These are phyloP conservation scores for Dryas octopetala DNA, from an alignment of 306 rosid species.

Conservation along the genomic window DNA sequence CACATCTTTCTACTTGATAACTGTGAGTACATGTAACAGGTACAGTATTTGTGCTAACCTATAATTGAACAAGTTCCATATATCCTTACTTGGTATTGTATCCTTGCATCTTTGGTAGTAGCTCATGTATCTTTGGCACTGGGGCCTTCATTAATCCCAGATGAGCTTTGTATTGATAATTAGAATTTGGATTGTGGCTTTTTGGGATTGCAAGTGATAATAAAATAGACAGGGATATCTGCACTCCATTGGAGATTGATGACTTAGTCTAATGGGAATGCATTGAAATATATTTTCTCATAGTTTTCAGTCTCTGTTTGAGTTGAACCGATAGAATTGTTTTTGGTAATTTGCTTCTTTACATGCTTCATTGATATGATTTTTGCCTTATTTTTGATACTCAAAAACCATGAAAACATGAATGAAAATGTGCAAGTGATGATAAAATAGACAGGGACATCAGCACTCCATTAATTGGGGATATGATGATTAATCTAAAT, in stretches of 20 bases:
- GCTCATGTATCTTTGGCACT: background rate
- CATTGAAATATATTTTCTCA: background rate
- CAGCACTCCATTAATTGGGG: conserved; percentile 31
- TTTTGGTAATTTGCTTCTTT: too few relatives aligned
- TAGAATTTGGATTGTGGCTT: background rate
- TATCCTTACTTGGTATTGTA: too few relatives aligned
- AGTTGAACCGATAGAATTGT: too few relatives aligned
- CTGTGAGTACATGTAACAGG: too few relatives aligned
- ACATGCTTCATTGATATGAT: too few relatives aligned
- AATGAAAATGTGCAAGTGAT: too few relatives aligned
- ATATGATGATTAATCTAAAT: conserved; percentile 55
- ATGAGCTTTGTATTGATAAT: conserved; percentile 56
- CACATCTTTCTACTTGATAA: too few relatives aligned
- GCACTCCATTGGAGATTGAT: conserved; percentile 23
- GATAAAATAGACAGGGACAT: conserved; percentile 69
- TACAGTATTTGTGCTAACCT: background rate
- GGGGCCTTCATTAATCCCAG: conserved; percentile 87
- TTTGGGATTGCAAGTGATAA: conserved; percentile 18
- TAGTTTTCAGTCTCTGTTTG: too few relatives aligned
- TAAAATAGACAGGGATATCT: conserved; percentile 31
- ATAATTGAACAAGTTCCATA: background rate
- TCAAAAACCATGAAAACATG: background rate
- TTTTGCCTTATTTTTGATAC: too few relatives aligned
- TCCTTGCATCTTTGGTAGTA: too few relatives aligned
- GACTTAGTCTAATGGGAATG: conserved; percentile 27